Evolutionary conservation across 257 asterid genomes (phyloP), one percentile per base, ranked within the genome.

Genomic region (Marsdenia floribunda): DNA sequence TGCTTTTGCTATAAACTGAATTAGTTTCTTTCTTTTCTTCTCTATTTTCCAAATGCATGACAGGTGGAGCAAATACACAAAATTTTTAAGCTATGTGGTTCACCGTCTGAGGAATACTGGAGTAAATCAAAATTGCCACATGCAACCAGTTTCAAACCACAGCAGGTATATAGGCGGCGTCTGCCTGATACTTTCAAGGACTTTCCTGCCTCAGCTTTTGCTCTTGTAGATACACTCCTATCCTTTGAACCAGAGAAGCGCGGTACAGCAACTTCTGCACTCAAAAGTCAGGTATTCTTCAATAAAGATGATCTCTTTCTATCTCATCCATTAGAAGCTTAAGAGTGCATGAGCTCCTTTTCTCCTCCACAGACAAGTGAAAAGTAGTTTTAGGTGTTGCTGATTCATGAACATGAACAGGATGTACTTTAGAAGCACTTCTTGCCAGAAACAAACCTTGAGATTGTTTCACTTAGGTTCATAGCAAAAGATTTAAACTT

Each of bases 21-120:
- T 60, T 42, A 29, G 68, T 46, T 53, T 16, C 4, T 49, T 29
- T 29, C 33, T 29, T 29, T 29, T 29, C 1, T 29, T 49, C 12
- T 49, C 47, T 44, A 8, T 44, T 13, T 14, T 49, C 21, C 40
- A 72, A 67, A 59, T 65, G 35, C 64, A 35, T 78, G 73, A 15
- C 33, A 93, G 97, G 97, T 94, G 76, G 98, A 94, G 86, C 98
- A 94, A 88, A 81, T 90, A 89, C 98, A 94, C 73, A 94, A 94
- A 82, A 94, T 94, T 73, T 90, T 94, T 84, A 94, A 94, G 90
- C 84, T 94, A 40, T 94, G 98, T 75, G 98, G 98, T 52, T 94
- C 98, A 40, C 98, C 98, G 42, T 78, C 92, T 6, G 93, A 86
- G 46, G 91, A 83, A 35, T 94, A 85, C 75, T 92, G 97, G 98